A percentile compares a stretch with the other conserved stretches of the same genome.
Evolutionary conservation across 2,329 filamentous ascomycete genomes (phyloP).

Genomic region (Trichophyton mentagrophytes): DNA sequence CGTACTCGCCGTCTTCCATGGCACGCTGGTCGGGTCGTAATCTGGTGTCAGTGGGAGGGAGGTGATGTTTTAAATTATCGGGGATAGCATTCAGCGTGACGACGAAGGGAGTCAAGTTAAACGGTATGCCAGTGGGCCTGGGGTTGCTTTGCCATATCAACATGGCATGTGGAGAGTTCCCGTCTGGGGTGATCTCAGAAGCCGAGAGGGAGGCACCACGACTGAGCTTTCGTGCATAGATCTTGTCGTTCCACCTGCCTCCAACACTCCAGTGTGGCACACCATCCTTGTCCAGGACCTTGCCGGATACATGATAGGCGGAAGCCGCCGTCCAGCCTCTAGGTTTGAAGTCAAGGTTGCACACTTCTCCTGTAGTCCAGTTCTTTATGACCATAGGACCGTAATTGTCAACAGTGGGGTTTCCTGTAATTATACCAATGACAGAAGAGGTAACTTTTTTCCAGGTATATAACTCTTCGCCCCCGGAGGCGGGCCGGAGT

Average conservation of each 20-base stretch:
- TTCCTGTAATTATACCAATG: conserved; percentile 96
- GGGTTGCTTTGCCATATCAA: conserved; percentile 84
- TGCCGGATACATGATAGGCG: conserved; percentile 77
- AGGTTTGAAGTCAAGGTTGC: conserved; percentile 80
- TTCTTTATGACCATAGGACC: conserved; percentile 96
- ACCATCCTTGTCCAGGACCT: conserved; percentile 67
- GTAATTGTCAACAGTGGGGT: conserved; percentile 94
- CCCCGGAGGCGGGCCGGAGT: conserved; percentile 61
- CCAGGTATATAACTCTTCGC: conserved; percentile 89
- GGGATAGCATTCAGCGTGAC: conserved; percentile 87
- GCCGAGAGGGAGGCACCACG: conserved; percentile 45
- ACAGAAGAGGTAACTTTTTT: conserved; percentile 97
- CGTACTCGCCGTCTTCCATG: conserved; percentile 98
- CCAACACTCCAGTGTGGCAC: conserved; percentile 78
- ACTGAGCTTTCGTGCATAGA: conserved; percentile 74
- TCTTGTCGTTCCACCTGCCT: conserved; percentile 92
- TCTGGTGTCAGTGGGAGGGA: conserved; percentile 90
- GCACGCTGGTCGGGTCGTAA: conserved; percentile 86
- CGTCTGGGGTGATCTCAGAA: conserved; percentile 52
- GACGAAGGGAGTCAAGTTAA: conserved; percentile 94
- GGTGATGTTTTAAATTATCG: conserved; percentile 59
- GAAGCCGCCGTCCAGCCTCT: conserved; percentile 92
- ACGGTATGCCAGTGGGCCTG: conserved; percentile 73
- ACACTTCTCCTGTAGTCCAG: conserved; percentile 88
- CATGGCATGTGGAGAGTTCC: conserved; percentile 59